These are phyloP conservation scores for Trichophyton simii DNA, from an alignment of 2,329 filamentous ascomycete genomes.

Conservation along the genomic window DNA sequence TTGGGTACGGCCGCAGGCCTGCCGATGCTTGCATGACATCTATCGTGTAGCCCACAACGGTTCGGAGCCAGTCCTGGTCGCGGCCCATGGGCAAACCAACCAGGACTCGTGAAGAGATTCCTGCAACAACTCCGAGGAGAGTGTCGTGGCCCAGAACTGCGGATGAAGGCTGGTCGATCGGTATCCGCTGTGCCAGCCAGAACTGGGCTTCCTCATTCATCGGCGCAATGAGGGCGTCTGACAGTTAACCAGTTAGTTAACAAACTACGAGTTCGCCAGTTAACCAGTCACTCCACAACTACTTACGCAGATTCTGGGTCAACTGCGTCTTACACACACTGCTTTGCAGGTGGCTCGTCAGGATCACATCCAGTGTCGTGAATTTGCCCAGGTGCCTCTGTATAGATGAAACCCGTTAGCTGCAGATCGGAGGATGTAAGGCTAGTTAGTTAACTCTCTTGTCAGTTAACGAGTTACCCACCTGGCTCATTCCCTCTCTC, in stretches of 20 bases:
- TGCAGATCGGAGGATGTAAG: neutral
- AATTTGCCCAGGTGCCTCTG: constrained; percentile 5
- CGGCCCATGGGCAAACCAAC: neutral
- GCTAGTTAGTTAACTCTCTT: no score
- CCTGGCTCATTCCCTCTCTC: no score
- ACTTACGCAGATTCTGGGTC: neutral
- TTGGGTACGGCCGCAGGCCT: constrained; percentile 24
- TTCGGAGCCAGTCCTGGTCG: neutral
- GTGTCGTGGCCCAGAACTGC: no score
- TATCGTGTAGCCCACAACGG: neutral
- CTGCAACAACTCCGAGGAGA: no score
- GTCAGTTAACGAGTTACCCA: no score
- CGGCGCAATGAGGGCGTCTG: no score
- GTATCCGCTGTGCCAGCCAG: no score
- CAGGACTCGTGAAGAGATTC: neutral
- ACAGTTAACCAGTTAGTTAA: no score
- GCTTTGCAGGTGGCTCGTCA: constrained; percentile 8
- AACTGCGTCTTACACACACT: neutral
- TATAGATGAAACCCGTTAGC: neutral
- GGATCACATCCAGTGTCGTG: neutral
- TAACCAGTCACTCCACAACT: neutral
- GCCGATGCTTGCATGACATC: neutral
- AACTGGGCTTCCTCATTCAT: no score
- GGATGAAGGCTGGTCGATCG: no score
- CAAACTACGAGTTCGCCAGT: no score